Conservation (phyloP, 192 early-diverging fungal genomes). For the Rhizoclosmatium sp. region DNA sequence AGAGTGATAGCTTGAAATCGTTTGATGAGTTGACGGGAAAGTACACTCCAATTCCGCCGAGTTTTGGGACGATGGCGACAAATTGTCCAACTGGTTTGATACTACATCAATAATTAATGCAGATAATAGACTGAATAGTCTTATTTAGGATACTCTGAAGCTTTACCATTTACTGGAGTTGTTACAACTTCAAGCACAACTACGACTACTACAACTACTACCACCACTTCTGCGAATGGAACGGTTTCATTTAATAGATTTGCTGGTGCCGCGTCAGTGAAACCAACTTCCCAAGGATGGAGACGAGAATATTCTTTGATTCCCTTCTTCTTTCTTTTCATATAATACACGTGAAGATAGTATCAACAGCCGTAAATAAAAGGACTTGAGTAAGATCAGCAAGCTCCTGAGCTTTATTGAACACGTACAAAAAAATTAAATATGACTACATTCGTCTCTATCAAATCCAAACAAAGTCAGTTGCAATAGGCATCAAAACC, state of each 20-base stretch:
- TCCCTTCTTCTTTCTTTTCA: too few species aligned
- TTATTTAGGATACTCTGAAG: neutral
- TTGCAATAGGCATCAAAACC: neutral
- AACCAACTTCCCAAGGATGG: neutral
- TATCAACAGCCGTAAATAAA: too few species aligned
- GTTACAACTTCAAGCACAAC: neutral
- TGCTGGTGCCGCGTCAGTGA: neutral
- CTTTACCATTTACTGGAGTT: neutral
- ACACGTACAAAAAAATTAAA: neutral
- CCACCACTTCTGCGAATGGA: neutral
- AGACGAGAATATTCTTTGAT: too few species aligned
- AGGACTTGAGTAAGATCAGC: neutral
- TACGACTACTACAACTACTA: neutral
- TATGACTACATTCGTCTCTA: neutral
- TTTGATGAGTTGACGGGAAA: conserved; percentile 23
- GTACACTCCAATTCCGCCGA: neutral
- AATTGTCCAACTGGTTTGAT: conserved; percentile 22
- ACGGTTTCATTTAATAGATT: neutral
- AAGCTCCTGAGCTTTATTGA: neutral
- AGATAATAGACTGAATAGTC: neutral
- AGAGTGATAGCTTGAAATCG: neutral
- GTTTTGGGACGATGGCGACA: conserved; percentile 2
- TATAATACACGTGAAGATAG: too few species aligned
- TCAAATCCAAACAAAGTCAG: neutral
- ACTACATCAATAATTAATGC: neutral